phyloP scores from a whole-genome alignment of 176 grass and related monocot genomes.

The Hsuehochloa calcarea region DNA sequence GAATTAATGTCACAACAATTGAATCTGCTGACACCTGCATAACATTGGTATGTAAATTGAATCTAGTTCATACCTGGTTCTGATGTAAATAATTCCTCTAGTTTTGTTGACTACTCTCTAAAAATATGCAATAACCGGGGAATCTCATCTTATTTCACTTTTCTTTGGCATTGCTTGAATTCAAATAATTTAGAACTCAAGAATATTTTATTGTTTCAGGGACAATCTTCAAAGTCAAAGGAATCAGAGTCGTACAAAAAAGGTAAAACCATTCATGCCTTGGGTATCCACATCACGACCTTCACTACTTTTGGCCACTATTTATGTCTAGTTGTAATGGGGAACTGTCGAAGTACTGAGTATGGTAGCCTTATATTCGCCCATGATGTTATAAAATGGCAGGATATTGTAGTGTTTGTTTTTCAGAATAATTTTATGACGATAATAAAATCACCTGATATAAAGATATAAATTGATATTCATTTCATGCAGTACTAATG shows the following conservation, averaged over 20 bases:
- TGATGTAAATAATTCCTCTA: background rate
- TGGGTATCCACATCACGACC: background rate
- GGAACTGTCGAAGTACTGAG: background rate
- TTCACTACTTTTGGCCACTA: background rate
- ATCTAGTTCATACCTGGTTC: background rate
- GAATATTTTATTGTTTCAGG: constrained; percentile 53
- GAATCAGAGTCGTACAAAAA: constrained; percentile 70
- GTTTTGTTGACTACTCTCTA: background rate
- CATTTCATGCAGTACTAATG: constrained; percentile 18
- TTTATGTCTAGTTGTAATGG: background rate
- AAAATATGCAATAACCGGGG: background rate
- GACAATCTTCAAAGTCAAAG: constrained; percentile 74
- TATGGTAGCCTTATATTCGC: constrained; percentile 11
- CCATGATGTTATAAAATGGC: background rate
- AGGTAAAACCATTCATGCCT: constrained; percentile 18
- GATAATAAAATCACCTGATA: constrained; percentile 17
- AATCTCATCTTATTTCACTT: background rate
- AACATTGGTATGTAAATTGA: constrained; percentile 13
- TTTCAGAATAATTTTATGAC: constrained; percentile 12
- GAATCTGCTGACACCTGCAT: background rate
- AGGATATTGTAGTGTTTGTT: background rate
- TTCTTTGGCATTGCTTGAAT: background rate
- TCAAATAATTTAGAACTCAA: constrained; percentile 4
- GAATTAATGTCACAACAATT: background rate
- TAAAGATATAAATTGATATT: constrained; percentile 25